Evolutionary conservation across 2,329 filamentous ascomycete genomes (phyloP).

Genomic region (Colletotrichum acutatum): DNA sequence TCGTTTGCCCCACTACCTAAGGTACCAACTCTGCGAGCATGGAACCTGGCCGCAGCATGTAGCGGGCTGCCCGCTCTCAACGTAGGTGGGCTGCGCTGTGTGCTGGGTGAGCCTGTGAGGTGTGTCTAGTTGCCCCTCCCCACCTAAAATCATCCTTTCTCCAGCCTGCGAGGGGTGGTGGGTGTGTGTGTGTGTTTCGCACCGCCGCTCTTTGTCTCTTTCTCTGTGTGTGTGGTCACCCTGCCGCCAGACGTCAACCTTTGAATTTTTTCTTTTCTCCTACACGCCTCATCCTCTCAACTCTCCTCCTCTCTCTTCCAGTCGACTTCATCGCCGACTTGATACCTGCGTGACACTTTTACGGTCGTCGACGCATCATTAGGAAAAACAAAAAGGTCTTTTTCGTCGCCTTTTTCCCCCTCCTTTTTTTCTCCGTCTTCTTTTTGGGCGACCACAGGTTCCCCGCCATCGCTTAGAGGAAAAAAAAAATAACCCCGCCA

Average conservation of each 20-base stretch:
- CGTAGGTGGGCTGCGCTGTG: constrained; percentile 5
- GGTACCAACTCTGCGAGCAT: not conserved
- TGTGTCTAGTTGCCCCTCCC: constrained; percentile 24
- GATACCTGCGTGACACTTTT: constrained; percentile 27
- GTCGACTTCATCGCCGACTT: constrained; percentile 34
- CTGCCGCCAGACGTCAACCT: constrained; percentile 11
- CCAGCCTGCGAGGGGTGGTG: not conserved
- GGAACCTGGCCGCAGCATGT: not conserved
- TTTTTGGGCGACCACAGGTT: constrained; percentile 27
- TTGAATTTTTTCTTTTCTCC: constrained; percentile 25
- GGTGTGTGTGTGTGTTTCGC: constrained; percentile 21
- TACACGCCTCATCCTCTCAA: constrained; percentile 21
- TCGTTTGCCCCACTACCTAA: constrained; percentile 12
- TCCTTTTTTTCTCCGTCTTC: constrained; percentile 5
- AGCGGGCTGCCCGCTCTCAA: not conserved
- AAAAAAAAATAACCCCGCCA: constrained; percentile 31
- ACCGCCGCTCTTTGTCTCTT: constrained; percentile 33
- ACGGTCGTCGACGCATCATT: constrained; percentile 18
- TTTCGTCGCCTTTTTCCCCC: not conserved
- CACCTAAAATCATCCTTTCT: constrained; percentile 19
- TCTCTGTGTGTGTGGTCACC: constrained; percentile 1
- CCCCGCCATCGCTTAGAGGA: constrained; percentile 35
- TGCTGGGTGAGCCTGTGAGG: too few relatives aligned
- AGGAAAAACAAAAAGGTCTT: not conserved
- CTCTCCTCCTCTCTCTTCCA: not conserved